Conservation (phyloP, 805 yeast genomes). For the Candida broadrunensis region DNA sequence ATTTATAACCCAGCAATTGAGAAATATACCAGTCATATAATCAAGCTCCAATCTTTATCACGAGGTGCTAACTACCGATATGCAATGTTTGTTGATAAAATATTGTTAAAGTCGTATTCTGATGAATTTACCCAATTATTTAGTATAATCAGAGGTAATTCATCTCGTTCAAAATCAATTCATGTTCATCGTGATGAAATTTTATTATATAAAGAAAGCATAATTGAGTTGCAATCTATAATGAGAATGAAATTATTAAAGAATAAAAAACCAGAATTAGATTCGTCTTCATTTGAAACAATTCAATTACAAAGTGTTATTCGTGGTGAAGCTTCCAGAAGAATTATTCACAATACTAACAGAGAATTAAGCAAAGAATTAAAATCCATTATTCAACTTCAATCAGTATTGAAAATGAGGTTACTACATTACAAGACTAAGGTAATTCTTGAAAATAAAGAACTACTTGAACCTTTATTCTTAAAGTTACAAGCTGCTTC, state of each 20-base stretch:
- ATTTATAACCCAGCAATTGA: slow-evolving; percentile 17
- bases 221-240: slow-evolving; percentile 39
- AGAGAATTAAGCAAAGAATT: slow-evolving; percentile 7
- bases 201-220: slow-evolving; percentile 22
- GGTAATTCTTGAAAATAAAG: slow-evolving; percentile 19
- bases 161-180: slow-evolving; percentile 27
- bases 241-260: slow-evolving; percentile 23
- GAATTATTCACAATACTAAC: slow-evolving; percentile 7
- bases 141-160: slow-evolving; percentile 49
- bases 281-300: slow-evolving; percentile 15
- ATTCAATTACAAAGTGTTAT: slow-evolving; percentile 39
- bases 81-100: slow-evolving; percentile 57
- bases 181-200: slow-evolving; percentile 35
- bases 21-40: slow-evolving; percentile 25
- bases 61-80: slow-evolving; percentile 70
- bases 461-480: slow-evolving; percentile 17
- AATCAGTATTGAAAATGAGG: slow-evolving; percentile 31
- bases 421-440: slow-evolving; percentile 15
- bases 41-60: slow-evolving; percentile 63
- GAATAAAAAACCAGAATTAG: slow-evolving; percentile 5
- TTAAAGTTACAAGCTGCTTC: slow-evolving; percentile 27
- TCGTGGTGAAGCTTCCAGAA: slow-evolving; percentile 39
- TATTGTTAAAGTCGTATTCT: slow-evolving; percentile 56
- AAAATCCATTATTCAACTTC: slow-evolving; percentile 29
- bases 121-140: slow-evolving; percentile 49